phyloP scores from a whole-genome alignment of 2,329 filamentous ascomycete species.

The Pseudogymnoascus sp. region DNA sequence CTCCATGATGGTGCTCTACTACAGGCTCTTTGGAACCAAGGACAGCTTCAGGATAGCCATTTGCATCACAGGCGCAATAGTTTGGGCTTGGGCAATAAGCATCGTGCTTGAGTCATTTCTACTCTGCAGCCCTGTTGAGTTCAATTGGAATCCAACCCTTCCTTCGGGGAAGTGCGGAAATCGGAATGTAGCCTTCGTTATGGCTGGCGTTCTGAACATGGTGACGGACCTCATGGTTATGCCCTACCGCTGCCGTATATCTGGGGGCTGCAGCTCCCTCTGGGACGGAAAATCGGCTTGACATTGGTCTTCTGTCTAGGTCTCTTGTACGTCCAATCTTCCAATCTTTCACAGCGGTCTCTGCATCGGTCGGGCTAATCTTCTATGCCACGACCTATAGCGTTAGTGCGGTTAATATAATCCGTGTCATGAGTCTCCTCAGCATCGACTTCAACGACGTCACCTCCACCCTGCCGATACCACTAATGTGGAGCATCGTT shows the following conservation, averaged over 20 bases:
- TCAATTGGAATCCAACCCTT: constrained; percentile 14
- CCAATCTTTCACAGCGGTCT: background rate
- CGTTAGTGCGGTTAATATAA: constrained; percentile 8
- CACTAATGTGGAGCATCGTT: constrained; percentile 25
- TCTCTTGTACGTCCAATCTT: constrained; percentile 20
- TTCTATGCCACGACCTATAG: background rate
- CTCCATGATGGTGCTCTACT: constrained; percentile 12
- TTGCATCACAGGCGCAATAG: constrained; percentile 8
- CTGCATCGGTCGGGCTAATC: background rate
- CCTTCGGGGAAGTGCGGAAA: constrained; percentile 1
- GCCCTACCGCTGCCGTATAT: constrained; percentile 28
- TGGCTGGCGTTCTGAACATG: constrained; percentile 22
- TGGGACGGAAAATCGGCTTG: constrained; percentile 26
- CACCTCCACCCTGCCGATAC: constrained; percentile 11
- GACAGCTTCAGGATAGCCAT: constrained; percentile 12
- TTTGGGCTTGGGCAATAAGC: constrained; percentile 8
- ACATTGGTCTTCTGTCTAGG: constrained; percentile 29
- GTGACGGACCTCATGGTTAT: constrained; percentile 29
- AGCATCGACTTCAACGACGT: constrained; percentile 18
- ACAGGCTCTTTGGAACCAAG: constrained; percentile 11
- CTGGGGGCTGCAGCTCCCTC: constrained; percentile 27
- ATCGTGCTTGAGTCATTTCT: constrained; percentile 12
- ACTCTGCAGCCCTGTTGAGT: constrained; percentile 13
- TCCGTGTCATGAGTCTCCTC: constrained; percentile 18
- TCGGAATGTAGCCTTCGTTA: constrained; percentile 7